Evolutionary conservation across 306 rosid species (phyloP).

Genomic region (Canavalia ensiformis): DNA sequence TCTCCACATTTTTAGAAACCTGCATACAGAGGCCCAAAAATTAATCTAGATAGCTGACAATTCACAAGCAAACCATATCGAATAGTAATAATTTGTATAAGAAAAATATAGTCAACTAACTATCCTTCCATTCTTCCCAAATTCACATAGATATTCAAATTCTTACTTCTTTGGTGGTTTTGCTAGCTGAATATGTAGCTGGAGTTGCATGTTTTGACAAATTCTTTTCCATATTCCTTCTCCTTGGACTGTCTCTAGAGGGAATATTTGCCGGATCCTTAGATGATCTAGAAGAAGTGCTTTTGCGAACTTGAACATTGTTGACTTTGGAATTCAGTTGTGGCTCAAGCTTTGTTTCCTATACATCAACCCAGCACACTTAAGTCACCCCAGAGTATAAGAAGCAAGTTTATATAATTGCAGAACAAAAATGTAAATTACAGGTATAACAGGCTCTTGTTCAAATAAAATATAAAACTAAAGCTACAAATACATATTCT

Average conservation of each 20-base stretch:
- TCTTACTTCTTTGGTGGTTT: conserved; percentile 64
- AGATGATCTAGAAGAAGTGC: conserved; percentile 37
- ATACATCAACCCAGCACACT: conserved; percentile 52
- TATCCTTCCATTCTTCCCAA: conserved; percentile 8
- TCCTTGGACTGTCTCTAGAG: conserved; percentile 52
- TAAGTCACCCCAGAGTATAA: conserved; percentile 17
- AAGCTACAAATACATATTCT: conserved; percentile 14
- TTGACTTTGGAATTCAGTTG: conserved; percentile 39
- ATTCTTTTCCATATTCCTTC: conserved; percentile 45
- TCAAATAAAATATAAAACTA: conserved; percentile 5
- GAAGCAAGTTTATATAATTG: conserved; percentile 9
- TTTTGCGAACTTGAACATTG: conserved; percentile 50
- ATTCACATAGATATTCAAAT: conserved; percentile 20
- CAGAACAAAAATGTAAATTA: conserved; percentile 26
- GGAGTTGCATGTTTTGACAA: conserved; percentile 48
- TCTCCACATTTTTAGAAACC: conserved; percentile 61
- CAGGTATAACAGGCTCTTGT: background rate
- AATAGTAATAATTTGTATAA: background rate
- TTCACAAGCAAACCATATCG: conserved; percentile 1
- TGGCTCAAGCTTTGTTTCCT: conserved; percentile 51
- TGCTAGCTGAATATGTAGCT: conserved; percentile 34
- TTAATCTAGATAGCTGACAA: conserved; percentile 15
- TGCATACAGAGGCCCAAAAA: conserved; percentile 42
- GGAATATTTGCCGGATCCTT: conserved; percentile 48
- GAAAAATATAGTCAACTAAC: background rate